These are phyloP conservation scores for Phaffomyces antillensis DNA, from an alignment of 805 yeast genomes.

Conservation along the genomic window DNA sequence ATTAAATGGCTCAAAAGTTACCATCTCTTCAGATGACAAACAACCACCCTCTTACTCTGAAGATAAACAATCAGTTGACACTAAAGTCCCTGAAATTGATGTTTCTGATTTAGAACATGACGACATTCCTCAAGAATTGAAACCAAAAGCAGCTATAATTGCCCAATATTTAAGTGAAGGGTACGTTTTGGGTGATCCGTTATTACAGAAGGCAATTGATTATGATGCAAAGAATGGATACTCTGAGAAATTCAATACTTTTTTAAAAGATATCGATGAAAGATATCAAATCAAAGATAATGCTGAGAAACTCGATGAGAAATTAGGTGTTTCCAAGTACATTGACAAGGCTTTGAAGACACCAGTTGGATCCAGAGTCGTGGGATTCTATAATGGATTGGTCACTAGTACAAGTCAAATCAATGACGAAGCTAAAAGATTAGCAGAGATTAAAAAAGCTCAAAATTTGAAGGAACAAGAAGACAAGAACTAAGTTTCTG, in stretches of 20 bases:
- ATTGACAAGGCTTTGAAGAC: conserved; percentile 30
- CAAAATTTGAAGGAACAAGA: conserved; percentile 1
- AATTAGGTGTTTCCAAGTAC: conserved; percentile 25
- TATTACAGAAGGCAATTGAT: conserved; percentile 53
- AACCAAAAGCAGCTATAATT: conserved; percentile 67
- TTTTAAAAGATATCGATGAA: conserved; percentile 46
- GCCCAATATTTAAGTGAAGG: conserved; percentile 77
- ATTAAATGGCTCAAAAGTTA: conserved; percentile 50
- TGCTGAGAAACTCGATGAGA: conserved; percentile 23
- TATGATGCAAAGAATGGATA: conserved; percentile 61
- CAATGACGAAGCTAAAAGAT: conserved; percentile 66
- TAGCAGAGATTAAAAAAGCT: conserved; percentile 50
- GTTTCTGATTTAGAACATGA: conserved; percentile 14
- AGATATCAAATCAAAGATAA: conserved; percentile 40
- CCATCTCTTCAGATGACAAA: conserved; percentile 28
- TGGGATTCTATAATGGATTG: conserved; percentile 49
- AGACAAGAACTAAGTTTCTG: neutral
- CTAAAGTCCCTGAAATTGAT: conserved; percentile 1
- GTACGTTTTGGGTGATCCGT: conserved; percentile 54
- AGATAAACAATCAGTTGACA: conserved; percentile 4
- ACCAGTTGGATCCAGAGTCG: conserved; percentile 48
- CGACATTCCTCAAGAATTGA: conserved; percentile 66
- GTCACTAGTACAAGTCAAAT: conserved; percentile 54
- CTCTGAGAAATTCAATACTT: conserved; percentile 47
- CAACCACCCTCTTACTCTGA: conserved; percentile 10